Evolutionary conservation across 345 rosid species (phyloP).

Genomic region (Cochlearia excelsa): DNA sequence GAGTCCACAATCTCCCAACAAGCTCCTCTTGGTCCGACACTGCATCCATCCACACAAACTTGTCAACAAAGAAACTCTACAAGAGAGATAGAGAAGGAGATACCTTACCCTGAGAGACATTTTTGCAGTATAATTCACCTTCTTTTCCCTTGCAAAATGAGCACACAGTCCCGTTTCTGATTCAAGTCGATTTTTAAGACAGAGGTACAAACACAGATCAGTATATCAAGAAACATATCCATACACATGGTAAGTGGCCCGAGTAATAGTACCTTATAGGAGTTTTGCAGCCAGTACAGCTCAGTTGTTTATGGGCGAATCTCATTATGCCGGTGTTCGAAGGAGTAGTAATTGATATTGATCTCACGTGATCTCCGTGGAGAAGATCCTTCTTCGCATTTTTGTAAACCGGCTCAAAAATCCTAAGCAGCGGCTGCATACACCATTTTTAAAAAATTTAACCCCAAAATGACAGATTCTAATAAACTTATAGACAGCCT

Average conservation of each 20-base stretch:
- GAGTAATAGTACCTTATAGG: slow-evolving; percentile 49
- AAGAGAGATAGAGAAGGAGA: slow-evolving; percentile 11
- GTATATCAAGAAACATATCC: slow-evolving; percentile 11
- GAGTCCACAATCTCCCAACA: slow-evolving; percentile 89
- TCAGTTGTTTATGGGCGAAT: slow-evolving; percentile 81
- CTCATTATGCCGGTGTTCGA: slow-evolving; percentile 90
- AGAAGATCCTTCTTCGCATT: slow-evolving; percentile 94
- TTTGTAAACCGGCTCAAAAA: slow-evolving; percentile 93
- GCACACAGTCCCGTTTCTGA: slow-evolving; percentile 64
- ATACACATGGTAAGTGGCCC: not conserved
- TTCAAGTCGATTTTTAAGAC: not conserved
- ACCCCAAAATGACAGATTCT: slow-evolving; percentile 1
- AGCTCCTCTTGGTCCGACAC: slow-evolving; percentile 81
- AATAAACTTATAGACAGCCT: slow-evolving; percentile 16
- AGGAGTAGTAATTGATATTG: slow-evolving; percentile 87
- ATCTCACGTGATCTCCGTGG: slow-evolving; percentile 86
- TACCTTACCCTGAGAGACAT: slow-evolving; percentile 74
- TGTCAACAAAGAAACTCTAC: slow-evolving; percentile 18
- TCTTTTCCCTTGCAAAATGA: slow-evolving; percentile 90
- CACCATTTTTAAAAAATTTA: slow-evolving; percentile 8
- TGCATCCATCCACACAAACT: slow-evolving; percentile 17
- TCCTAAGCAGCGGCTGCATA: slow-evolving; percentile 86
- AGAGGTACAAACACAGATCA: slow-evolving; percentile 5
- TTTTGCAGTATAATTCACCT: slow-evolving; percentile 81
- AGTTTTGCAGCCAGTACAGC: slow-evolving; percentile 89